phyloP scores from a whole-genome alignment of 345 rosid species.

The Heritiera littoralis region DNA sequence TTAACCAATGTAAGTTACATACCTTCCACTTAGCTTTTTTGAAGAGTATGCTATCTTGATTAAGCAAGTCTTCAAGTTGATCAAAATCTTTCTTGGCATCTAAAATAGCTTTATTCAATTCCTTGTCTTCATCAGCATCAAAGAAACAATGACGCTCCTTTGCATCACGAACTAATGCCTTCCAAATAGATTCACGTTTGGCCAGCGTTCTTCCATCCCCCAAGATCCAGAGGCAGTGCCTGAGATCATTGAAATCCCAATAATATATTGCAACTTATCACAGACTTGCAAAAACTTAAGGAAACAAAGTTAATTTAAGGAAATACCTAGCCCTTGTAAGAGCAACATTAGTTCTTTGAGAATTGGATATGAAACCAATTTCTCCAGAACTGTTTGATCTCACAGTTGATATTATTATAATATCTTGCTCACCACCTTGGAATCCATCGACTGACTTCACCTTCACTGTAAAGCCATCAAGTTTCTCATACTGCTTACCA shows the following conservation, averaged over 20 bases:
- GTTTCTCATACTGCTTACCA: slow-evolving; percentile 15
- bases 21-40: slow-evolving; percentile 54
- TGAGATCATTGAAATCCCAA: slow-evolving; percentile 6
- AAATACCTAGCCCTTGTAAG: slow-evolving; percentile 50
- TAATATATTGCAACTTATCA: neutral
- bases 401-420: slow-evolving; percentile 46
- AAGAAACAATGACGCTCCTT: slow-evolving; percentile 46
- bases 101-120: slow-evolving; percentile 26
- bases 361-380: slow-evolving; percentile 36
- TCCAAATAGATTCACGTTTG: slow-evolving; percentile 41
- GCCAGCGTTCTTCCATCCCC: slow-evolving; percentile 46
- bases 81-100: slow-evolving; percentile 41
- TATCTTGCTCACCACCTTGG: slow-evolving; percentile 48
- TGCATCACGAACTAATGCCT: slow-evolving; percentile 39
- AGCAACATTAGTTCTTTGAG: slow-evolving; percentile 42
- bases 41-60: slow-evolving; percentile 34
- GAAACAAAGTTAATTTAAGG: neutral
- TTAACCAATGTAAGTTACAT: neutral
- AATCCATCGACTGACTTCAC: slow-evolving; percentile 44
- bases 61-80: slow-evolving; percentile 46
- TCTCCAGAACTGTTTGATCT: slow-evolving; percentile 34
- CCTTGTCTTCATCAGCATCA: slow-evolving; percentile 37
- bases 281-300: neutral
- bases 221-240: slow-evolving; percentile 60
- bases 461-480: slow-evolving; percentile 32